Evolutionary conservation across 495 filamentous ascomycete genomes (phyloP), one percentile per base, ranked within the genome.

Genomic region (Trichoderma orchidacearum): DNA sequence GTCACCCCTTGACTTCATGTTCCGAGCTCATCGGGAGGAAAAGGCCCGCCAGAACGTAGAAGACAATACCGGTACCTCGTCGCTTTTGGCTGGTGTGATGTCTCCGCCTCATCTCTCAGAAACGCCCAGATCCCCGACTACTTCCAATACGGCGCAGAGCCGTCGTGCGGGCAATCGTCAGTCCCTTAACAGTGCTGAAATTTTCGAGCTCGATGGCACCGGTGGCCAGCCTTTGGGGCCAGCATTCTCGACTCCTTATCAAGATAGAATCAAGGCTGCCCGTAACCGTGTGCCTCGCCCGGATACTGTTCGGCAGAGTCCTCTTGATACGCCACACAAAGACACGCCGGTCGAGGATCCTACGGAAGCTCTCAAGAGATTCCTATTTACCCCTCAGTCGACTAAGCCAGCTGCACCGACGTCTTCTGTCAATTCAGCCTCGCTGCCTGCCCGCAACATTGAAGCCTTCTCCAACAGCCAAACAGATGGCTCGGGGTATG

Each of bases 1-100:
- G 38, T 92, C 90, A 21, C 89, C 90, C 1, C 73, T 97, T 8
- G 90, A 96, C 60, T 75, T 91, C 54, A 82, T 97, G 59, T 96
- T 97, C 74, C 84, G 84, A 56, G 89, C 89, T 36, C 86, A 94
- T 61, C 78, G 85, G 38, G 84, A 85, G 58, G 84, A 90, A 62
- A 86, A 82, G 63, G 85, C 41, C 21, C 41, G 41, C 7, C 21
- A 48, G 21, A 8, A 48, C 11, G 4, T 27, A 3, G 41, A 48
- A 18, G 8, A 25, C 5, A 48, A 18, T 23, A 9, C 41, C 21
- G 41, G 18, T 27, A 8, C 41, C 6, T 18, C 41, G 21, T 25
- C 41, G 41, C 8, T 13, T 3, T 23, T 48, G 41, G 41, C 21
- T 17, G 41, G 41, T 23, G 9, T 25, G 21, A 48, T 48, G 41